Evolutionary conservation across 805 yeast genomes (phyloP).

Genomic region (Wickerhamiella spandovensis): DNA sequence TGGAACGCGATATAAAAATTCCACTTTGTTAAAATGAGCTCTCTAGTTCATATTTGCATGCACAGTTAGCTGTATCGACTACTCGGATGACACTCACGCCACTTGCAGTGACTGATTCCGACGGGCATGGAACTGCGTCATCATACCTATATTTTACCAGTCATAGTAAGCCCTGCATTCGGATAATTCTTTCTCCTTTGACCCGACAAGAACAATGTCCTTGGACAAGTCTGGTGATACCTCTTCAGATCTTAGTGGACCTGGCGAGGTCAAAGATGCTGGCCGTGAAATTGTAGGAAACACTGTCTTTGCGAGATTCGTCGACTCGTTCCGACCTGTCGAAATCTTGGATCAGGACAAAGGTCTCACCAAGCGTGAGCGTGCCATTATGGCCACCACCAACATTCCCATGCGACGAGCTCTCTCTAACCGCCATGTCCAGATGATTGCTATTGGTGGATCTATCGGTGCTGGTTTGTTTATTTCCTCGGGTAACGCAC

Average conservation of each 20-base stretch:
- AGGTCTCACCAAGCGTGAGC: constrained; percentile 17
- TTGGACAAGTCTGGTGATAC: not conserved
- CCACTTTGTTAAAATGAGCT: too few species aligned
- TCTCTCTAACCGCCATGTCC: constrained; percentile 42
- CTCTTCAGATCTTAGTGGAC: not conserved
- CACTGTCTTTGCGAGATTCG: constrained; percentile 2
- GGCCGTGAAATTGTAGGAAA: not conserved
- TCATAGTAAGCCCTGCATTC: not conserved
- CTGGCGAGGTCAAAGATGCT: not conserved
- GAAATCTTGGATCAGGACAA: constrained; percentile 26
- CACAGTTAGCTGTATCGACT: not conserved
- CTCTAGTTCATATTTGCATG: not conserved
- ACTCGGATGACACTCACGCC: not conserved
- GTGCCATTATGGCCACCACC: constrained; percentile 29
- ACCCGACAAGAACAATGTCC: not conserved
- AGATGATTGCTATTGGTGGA: constrained; percentile 62
- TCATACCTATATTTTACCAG: not conserved
- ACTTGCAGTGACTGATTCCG: not conserved
- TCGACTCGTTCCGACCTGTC: constrained; percentile 31
- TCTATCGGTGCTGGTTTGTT: constrained; percentile 65
- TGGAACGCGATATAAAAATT: too few species aligned
- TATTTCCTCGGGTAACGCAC: constrained; percentile 53
- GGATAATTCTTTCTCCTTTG: not conserved
- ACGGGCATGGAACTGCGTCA: not conserved
- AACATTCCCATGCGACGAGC: constrained; percentile 35